Percentiles rank a stretch among this genome's conserved stretches.
phyloP scores from a whole-genome alignment of 768 basidiomycete genomes.

The Psilocybe azurescens region DNA sequence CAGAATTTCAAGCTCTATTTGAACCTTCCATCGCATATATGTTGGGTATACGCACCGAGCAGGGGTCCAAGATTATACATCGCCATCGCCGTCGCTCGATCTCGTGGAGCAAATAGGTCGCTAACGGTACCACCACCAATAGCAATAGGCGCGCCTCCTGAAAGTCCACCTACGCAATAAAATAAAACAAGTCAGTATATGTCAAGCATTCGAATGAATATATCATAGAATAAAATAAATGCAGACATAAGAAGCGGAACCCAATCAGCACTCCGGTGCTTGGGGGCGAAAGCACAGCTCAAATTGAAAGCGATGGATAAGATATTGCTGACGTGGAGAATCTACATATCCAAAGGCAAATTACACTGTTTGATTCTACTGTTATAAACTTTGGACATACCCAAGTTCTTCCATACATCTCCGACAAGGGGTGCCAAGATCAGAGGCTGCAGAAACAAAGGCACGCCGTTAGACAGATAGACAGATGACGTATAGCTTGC shows the following conservation, averaged over 20 bases:
- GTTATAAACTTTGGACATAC: conserved; percentile 34
- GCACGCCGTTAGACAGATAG: conserved; percentile 20
- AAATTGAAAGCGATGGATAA: conserved; percentile 64
- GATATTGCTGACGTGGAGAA: conserved; percentile 67
- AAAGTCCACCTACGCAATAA: conserved; percentile 59
- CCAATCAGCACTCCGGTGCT: conserved; percentile 35
- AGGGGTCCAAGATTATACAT: conserved; percentile 69
- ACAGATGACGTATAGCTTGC: conserved; percentile 14
- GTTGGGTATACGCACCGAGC: conserved; percentile 44
- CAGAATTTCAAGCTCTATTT: background rate
- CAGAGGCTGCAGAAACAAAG: conserved; percentile 44
- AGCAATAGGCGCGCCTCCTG: conserved; percentile 69
- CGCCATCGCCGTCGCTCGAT: conserved; percentile 68
- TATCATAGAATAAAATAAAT: background rate
- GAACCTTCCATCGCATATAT: no score
- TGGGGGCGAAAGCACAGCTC: conserved; percentile 71
- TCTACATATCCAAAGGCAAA: conserved; percentile 33
- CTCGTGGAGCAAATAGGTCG: conserved; percentile 67
- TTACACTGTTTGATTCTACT: background rate
- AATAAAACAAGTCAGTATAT: conserved; percentile 1
- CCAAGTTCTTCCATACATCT: conserved; percentile 77
- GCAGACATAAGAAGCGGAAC: conserved; percentile 4
- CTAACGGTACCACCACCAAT: conserved; percentile 68
- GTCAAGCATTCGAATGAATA: background rate
- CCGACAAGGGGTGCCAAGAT: conserved; percentile 69